Evolutionary conservation across 1,139 yeast species (phyloP), one percentile per base, ranked within the genome.

Genomic region (Kurtzmaniella quercitrusa): DNA sequence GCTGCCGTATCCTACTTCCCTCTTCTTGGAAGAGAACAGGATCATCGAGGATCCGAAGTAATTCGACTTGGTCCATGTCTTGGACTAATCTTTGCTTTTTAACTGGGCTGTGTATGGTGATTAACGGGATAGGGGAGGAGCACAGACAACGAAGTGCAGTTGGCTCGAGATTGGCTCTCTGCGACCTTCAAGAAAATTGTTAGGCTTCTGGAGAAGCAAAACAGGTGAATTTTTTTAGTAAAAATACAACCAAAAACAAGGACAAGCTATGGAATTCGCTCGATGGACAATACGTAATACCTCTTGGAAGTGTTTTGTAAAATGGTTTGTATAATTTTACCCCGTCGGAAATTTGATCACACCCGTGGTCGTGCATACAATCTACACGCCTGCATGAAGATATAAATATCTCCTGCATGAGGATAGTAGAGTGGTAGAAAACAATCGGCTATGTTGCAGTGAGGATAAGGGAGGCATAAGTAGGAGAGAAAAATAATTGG

Each of bases 31-130:
- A 70, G 46, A 60, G 60, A 29, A 55, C 60, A n/a, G 77, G 77
- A 55, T 71, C 73, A 49, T 68, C 70, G 38, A 70, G 66, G 47
- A 70, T 61, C 45, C 60, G 62, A 43, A 70, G 51, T 48, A 70
- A 53, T 45, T 62, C 68, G 33, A 52, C 47, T 34, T 70, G 56
- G 48, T 64, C 68, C 72, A 66, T 66, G 8, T 39, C 44, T 34
- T 39, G 39, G 34, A 37, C 53, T 29, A 56, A 31, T 44, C 49
- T 57, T 42, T 46, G 58, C 46, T 48, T 57, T 42, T 58, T 58
- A 9, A 46, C 23, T 38, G 49, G 46, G 15, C 52, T 58, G 38
- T 51, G 39, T 44, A 56, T 57, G 42, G 55, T 57, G 60, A 42
- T 27, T 27, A 27, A 10, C 31, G 31, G 31, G 5, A 3, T 6